Evolutionary conservation across 2,329 filamentous ascomycete genomes (phyloP), one percentile per base, ranked within the genome.

Genomic region (Neopestalotiopsis sp.): DNA sequence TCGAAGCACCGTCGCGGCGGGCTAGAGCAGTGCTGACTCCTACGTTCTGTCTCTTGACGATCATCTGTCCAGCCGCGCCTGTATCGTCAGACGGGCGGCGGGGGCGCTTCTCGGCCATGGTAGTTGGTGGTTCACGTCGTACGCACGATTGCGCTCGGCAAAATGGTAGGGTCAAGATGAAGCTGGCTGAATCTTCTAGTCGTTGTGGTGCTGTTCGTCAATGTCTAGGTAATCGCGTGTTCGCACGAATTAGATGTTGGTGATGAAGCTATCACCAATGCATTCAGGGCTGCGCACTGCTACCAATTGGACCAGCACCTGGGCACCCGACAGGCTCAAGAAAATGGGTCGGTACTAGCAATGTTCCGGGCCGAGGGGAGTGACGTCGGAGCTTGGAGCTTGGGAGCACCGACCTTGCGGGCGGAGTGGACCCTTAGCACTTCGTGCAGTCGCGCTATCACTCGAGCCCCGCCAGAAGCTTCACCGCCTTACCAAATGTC

Each of bases 21-120:
- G 86, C 83, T 67, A 88, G 80, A 24, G 83, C 84, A 68, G 84
- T 83, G 70, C 80, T 82, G 17, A 83, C 81, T 71, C 85, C 85
- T 59, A 90, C 81, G 79, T 96, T 97, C 79, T 95, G 94, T 79
- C 95, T 88, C 85, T 98, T 99, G 71, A 98, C 92, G 53, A 94
- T 89, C 74, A 95, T 87, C 81, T 97, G 93, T 63, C 91, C 90
- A 57, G 58, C 66, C 30, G 90, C 90, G 75, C 91, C 89, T 74
- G 95, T 95, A 70, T 93, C 92, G 74, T 92, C 92, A 71, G 93
- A 91, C n/a, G 95, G 94, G 70, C 94, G 92, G 78, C 96, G 90
- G 84, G 94, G 92, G 78, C 96, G 90, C 84, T 99, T 98, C 82
- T 97, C 95, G 71, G 92, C 88, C 95, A 97, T 98, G 70, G n/a